Evolutionary conservation across 139 green algal genomes (phyloP).

Genomic region (Edaphochlamys debaryana): DNA sequence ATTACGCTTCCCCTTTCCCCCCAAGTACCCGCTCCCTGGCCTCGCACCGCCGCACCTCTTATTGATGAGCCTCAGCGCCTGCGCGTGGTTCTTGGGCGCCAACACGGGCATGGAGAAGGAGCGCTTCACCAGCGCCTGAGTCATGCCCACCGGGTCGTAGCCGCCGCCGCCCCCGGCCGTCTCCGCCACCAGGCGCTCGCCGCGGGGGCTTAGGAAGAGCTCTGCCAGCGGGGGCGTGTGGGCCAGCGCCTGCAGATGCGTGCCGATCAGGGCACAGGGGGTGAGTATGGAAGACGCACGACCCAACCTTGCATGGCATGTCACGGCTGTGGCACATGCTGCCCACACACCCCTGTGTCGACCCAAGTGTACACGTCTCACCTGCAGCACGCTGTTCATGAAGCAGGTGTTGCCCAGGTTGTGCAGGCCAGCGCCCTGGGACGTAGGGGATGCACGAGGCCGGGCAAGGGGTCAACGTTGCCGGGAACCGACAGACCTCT

Average conservation of each 20-base stretch:
- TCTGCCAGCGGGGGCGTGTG: conserved; percentile 91
- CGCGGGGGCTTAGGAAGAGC: conserved; percentile 65
- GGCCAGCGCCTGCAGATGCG: conserved; percentile 61
- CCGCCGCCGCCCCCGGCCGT: background rate
- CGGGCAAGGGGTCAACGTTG: no score
- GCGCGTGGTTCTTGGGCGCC: conserved; percentile 58
- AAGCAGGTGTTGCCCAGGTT: conserved; percentile 99
- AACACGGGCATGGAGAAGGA: conserved; percentile 47
- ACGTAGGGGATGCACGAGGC: no score
- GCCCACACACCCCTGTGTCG: no score
- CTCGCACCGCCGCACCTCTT: conserved; percentile 52
- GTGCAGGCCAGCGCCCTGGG: conserved; percentile 85
- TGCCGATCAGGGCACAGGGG: background rate
- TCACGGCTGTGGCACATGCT: no score
- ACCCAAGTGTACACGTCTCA: no score
- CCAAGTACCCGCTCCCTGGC: background rate
- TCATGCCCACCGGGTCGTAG: conserved; percentile 67
- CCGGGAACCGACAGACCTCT: no score
- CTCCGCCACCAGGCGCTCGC: conserved; percentile 7
- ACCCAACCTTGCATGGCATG: no score
- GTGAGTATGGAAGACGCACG: no score
- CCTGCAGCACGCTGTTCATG: conserved; percentile 96
- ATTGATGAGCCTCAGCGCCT: conserved; percentile 60
- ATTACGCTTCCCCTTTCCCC: no score
- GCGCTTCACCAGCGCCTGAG: conserved; percentile 59